Conservation (phyloP, 352 stramenopile species). For the Phytophthora fragariae region DNA sequence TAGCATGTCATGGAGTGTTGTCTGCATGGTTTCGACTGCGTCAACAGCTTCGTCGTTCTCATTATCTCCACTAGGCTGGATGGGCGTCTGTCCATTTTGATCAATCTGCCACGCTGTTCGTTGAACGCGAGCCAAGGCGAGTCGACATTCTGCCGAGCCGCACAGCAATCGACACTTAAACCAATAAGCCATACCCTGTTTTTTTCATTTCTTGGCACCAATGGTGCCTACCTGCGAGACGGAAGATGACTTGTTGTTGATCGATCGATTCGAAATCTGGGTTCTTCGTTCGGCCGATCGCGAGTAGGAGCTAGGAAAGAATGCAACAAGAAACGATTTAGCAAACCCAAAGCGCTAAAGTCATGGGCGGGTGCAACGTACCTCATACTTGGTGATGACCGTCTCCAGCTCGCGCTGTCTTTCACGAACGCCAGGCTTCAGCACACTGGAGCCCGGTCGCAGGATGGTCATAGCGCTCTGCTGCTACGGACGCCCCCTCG, state of each 20-base stretch:
- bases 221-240: conserved; percentile 41
- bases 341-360: background rate
- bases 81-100: background rate
- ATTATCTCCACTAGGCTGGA: background rate
- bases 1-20: conserved; percentile 32
- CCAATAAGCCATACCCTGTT: background rate
- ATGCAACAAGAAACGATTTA: background rate
- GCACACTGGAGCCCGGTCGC: conserved; percentile 25
- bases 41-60: conserved; percentile 7
- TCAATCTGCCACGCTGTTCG: conserved; percentile 40
- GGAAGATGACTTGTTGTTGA: conserved; percentile 43
- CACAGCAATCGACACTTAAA: background rate
- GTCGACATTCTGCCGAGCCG: conserved; percentile 25
- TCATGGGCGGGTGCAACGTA: background rate
- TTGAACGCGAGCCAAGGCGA: conserved; percentile 45
- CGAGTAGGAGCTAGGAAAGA: conserved; percentile 41
- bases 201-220: background rate
- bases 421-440: conserved; percentile 35
- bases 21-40: conserved; percentile 19
- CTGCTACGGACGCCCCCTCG: conserved; percentile 1
- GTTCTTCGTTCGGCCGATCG: conserved; percentile 41
- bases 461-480: conserved; percentile 10
- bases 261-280: conserved; percentile 60
- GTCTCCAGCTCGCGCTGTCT: conserved; percentile 40
- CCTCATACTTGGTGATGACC: conserved; percentile 57